Evolutionary conservation across 1,284 basidiomycete genomes (phyloP).

Genomic region (Tremellales sp.): DNA sequence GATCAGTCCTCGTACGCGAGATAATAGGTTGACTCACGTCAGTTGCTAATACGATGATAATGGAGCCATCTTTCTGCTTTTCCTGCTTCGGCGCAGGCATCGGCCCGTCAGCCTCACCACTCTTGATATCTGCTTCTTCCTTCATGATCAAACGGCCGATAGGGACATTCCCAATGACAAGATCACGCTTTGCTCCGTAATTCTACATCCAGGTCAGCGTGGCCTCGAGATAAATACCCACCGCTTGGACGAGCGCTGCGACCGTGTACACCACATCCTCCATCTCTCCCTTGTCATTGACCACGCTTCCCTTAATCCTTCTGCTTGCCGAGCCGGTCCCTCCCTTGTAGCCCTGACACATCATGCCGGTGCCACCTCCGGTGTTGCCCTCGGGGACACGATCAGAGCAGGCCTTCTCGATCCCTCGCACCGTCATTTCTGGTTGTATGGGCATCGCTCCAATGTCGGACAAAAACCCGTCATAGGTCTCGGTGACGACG

Average conservation of each 20-base stretch:
- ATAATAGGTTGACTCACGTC: slow-evolving; percentile 12
- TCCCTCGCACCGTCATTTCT: slow-evolving; percentile 17
- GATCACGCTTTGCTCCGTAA: slow-evolving; percentile 19
- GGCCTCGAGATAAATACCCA: too few species aligned
- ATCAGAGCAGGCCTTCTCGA: slow-evolving; percentile 16
- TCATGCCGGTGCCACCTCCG: slow-evolving; percentile 27
- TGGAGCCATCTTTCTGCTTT: slow-evolving; percentile 14
- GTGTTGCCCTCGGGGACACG: slow-evolving; percentile 22
- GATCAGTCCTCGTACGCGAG: not conserved
- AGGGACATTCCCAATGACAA: slow-evolving; percentile 20
- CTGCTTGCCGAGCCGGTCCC: slow-evolving; percentile 20
- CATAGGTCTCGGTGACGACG: slow-evolving; percentile 21
- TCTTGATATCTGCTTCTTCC: slow-evolving; percentile 6
- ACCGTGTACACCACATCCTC: slow-evolving; percentile 19
- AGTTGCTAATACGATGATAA: slow-evolving; percentile 24
- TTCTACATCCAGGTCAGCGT: slow-evolving; percentile 4
- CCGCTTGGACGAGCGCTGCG: slow-evolving; percentile 21
- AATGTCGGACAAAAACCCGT: slow-evolving; percentile 21
- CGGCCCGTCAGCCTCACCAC: too few species aligned
- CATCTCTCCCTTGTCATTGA: too few species aligned
- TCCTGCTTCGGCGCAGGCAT: too few species aligned
- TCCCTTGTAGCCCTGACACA: slow-evolving; percentile 19
- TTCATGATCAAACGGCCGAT: slow-evolving; percentile 16
- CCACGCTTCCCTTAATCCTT: slow-evolving; percentile 11
- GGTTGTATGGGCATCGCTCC: slow-evolving; percentile 20